A percentile compares a stretch with the other conserved stretches of the same genome.
phyloP scores from a whole-genome alignment of 1,284 basidiomycete genomes.

The Pseudozyma tsukubaensis region DNA sequence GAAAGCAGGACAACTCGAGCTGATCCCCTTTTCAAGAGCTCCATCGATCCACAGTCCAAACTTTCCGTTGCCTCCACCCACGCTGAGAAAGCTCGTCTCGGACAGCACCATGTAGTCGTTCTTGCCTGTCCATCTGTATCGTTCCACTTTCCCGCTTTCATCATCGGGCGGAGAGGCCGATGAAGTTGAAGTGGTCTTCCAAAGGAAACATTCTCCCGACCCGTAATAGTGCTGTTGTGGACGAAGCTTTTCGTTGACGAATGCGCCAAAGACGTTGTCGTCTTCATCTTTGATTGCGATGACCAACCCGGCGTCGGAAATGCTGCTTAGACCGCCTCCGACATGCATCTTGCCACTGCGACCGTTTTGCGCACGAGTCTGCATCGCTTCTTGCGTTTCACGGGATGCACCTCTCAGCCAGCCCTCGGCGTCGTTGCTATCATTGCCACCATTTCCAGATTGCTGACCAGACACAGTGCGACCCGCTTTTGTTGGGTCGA shows the following conservation, averaged over 20 bases:
- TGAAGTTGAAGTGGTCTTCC: slow-evolving; percentile 67
- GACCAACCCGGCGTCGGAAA: slow-evolving; percentile 61
- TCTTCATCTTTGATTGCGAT: slow-evolving; percentile 59
- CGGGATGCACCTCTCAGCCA: slow-evolving; percentile 60
- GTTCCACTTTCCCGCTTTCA: slow-evolving; percentile 68
- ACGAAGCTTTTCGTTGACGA: slow-evolving; percentile 62
- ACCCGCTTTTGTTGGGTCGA: slow-evolving; percentile 30
- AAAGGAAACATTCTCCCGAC: slow-evolving; percentile 61
- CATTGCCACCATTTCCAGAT: background rate
- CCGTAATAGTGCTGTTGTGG: slow-evolving; percentile 64
- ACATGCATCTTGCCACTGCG: slow-evolving; percentile 25
- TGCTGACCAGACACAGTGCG: slow-evolving; percentile 12
- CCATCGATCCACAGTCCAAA: slow-evolving; percentile 87
- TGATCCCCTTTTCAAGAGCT: slow-evolving; percentile 83
- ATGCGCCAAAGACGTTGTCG: slow-evolving; percentile 67
- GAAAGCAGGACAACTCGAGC: slow-evolving; percentile 85
- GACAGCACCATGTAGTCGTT: slow-evolving; percentile 89
- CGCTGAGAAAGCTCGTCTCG: slow-evolving; percentile 72
- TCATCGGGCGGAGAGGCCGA: slow-evolving; percentile 12
- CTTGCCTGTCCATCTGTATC: slow-evolving; percentile 87
- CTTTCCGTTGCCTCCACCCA: slow-evolving; percentile 64
- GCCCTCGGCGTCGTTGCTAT: slow-evolving; percentile 30
- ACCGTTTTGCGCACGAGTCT: slow-evolving; percentile 11
- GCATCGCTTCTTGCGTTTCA: slow-evolving; percentile 50
- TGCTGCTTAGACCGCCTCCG: slow-evolving; percentile 42